Evolutionary conservation across 768 basidiomycete genomes (phyloP).

Genomic region (Mycena maculata): DNA sequence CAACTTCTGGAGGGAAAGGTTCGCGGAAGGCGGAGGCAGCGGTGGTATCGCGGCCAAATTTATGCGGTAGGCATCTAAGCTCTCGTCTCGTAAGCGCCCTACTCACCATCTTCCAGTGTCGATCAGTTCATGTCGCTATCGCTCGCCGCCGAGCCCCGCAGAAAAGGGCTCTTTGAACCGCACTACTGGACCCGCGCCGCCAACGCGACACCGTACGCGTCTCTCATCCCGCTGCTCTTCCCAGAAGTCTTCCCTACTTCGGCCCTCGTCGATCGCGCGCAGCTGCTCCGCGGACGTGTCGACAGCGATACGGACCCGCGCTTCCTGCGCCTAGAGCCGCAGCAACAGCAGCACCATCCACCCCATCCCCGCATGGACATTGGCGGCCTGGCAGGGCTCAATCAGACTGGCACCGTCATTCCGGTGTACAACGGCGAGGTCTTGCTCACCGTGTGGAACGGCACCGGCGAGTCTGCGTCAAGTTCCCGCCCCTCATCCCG

Average conservation of each 20-base stretch:
- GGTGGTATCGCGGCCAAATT: slow-evolving; percentile 66
- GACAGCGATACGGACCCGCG: slow-evolving; percentile 78
- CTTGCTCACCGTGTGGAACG: slow-evolving; percentile 73
- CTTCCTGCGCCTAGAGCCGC: slow-evolving; percentile 65
- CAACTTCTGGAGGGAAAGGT: slow-evolving; percentile 67
- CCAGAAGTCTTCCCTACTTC: slow-evolving; percentile 78
- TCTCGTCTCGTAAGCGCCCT: neutral
- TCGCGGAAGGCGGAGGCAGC: slow-evolving; percentile 51
- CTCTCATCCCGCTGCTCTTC: slow-evolving; percentile 77
- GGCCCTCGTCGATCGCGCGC: slow-evolving; percentile 73
- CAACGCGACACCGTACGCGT: slow-evolving; percentile 54
- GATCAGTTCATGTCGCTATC: slow-evolving; percentile 86
- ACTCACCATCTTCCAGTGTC: slow-evolving; percentile 53
- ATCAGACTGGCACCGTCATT: slow-evolving; percentile 74
- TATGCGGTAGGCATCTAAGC: slow-evolving; percentile 60
- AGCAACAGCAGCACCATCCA: slow-evolving; percentile 49
- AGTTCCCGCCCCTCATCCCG: slow-evolving; percentile 70
- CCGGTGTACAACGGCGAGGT: slow-evolving; percentile 82
- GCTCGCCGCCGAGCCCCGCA: slow-evolving; percentile 76
- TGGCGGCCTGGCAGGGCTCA: slow-evolving; percentile 53
- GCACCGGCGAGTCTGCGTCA: slow-evolving; percentile 53
- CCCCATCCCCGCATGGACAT: slow-evolving; percentile 47
- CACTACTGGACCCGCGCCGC: slow-evolving; percentile 73
- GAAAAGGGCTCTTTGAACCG: slow-evolving; percentile 81
- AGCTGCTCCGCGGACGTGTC: slow-evolving; percentile 72